Conservation (phyloP, 768 basidiomycete species). For the Suillus clintonianus region DNA sequence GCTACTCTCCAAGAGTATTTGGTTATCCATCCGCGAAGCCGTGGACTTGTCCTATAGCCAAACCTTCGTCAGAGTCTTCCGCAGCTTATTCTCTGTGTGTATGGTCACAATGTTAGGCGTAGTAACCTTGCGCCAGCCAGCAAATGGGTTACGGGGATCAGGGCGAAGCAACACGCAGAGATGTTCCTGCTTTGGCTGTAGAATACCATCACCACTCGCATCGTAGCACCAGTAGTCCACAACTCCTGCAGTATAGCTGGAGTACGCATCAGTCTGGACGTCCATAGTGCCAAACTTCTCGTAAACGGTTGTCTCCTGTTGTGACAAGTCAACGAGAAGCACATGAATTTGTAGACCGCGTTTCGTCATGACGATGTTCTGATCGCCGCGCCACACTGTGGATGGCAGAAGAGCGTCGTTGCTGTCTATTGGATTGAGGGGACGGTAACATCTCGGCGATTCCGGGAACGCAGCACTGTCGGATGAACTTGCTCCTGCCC, state of each 20-base stretch:
- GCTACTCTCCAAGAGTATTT: not conserved
- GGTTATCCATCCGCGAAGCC: not conserved
- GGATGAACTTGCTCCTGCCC: conserved; percentile 26
- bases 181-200: conserved; percentile 27
- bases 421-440: conserved; percentile 11
- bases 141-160: conserved; percentile 31
- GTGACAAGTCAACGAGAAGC: conserved; percentile 23
- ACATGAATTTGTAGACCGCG: conserved; percentile 31
- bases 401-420: not conserved
- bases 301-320: conserved; percentile 13
- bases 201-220: conserved; percentile 21
- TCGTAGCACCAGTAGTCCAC: conserved; percentile 36
- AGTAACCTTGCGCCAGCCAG: conserved; percentile 25
- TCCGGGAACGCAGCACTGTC: conserved; percentile 32
- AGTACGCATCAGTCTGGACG: conserved; percentile 13
- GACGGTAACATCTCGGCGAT: conserved; percentile 31
- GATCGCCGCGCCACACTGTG: conserved; percentile 25
- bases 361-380: conserved; percentile 32
- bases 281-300: conserved; percentile 12
- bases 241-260: conserved; percentile 25
- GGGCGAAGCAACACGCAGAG: conserved; percentile 28
- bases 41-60: conserved; percentile 20
- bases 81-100: conserved; percentile 18
- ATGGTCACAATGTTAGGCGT: conserved; percentile 31
- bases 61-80: conserved; percentile 13